Conservation (phyloP, 306 rosid genomes). For the Glycine latifolia region DNA sequence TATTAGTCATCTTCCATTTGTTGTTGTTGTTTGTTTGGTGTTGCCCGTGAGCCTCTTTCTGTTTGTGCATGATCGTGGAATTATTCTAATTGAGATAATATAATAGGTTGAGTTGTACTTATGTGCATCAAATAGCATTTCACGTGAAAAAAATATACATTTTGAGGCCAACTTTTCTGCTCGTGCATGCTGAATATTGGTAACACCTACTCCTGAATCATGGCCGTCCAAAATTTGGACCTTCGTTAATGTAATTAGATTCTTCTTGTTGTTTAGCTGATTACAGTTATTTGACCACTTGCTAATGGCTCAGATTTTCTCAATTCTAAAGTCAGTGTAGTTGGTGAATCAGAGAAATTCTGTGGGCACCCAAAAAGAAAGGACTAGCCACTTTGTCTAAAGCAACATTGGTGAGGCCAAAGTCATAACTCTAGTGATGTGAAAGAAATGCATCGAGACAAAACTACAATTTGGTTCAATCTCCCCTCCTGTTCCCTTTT, state of each 20-base stretch:
- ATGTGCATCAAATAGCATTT: not conserved
- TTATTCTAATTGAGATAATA: slow-evolving; percentile 51
- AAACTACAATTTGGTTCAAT: slow-evolving; percentile 4
- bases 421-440: slow-evolving; percentile 32
- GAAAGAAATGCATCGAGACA: not conserved
- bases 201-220: slow-evolving; percentile 38
- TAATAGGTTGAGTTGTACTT: slow-evolving; percentile 48
- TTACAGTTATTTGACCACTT: slow-evolving; percentile 38
- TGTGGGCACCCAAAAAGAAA: slow-evolving; percentile 47
- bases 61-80: slow-evolving; percentile 59
- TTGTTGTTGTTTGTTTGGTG: slow-evolving; percentile 59
- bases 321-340: not conserved
- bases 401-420: slow-evolving; percentile 41
- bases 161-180: slow-evolving; percentile 10
- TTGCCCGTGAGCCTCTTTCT: slow-evolving; percentile 76
- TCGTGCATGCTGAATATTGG: not conserved
- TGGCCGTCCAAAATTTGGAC: slow-evolving; percentile 44
- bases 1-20: slow-evolving; percentile 48
- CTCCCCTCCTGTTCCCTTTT: not conserved
- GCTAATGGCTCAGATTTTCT: slow-evolving; percentile 44
- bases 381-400: slow-evolving; percentile 17
- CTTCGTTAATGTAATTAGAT: slow-evolving; percentile 28
- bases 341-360: slow-evolving; percentile 35
- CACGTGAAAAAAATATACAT: slow-evolving; percentile 43
- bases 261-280: slow-evolving; percentile 37